These are phyloP conservation scores for Saprolegnia parasitica DNA, from an alignment of 352 stramenopile genomes.

Conservation along the genomic window DNA sequence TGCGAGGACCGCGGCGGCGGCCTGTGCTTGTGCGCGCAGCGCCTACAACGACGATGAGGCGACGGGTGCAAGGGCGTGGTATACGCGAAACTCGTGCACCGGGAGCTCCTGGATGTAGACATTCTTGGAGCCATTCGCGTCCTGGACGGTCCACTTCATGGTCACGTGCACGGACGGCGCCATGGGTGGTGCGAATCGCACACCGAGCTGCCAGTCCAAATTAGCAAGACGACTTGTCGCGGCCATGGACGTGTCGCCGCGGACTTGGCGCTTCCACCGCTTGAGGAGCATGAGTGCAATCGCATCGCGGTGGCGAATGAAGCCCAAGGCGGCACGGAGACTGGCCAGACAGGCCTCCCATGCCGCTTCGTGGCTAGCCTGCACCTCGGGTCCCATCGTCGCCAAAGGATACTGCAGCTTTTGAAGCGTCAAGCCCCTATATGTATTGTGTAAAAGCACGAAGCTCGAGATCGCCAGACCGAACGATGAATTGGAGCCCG, in stretches of 20 bases:
- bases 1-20: no score
- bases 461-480: not conserved
- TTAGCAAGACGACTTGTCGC: not conserved
- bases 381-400: no score
- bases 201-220: constrained; percentile 1
- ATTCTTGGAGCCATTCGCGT: no score
- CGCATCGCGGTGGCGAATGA: constrained; percentile 1
- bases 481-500: not conserved
- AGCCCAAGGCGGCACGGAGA: not conserved
- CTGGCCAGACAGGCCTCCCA: not conserved
- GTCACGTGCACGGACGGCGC: not conserved
- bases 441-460: no score
- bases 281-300: not conserved
- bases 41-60: no score
- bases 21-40: no score
- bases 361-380: not conserved
- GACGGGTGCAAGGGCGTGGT: no score
- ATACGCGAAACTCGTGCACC: no score
- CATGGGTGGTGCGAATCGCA: not conserved
- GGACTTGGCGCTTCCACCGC: constrained; percentile 18
- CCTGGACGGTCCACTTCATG: not conserved
- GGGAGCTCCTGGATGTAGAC: no score
- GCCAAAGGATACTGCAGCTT: constrained; percentile 11
- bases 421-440: not conserved
- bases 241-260: not conserved